phyloP scores from a whole-genome alignment of 345 rosid species.

The Odontarrhena argentea region DNA sequence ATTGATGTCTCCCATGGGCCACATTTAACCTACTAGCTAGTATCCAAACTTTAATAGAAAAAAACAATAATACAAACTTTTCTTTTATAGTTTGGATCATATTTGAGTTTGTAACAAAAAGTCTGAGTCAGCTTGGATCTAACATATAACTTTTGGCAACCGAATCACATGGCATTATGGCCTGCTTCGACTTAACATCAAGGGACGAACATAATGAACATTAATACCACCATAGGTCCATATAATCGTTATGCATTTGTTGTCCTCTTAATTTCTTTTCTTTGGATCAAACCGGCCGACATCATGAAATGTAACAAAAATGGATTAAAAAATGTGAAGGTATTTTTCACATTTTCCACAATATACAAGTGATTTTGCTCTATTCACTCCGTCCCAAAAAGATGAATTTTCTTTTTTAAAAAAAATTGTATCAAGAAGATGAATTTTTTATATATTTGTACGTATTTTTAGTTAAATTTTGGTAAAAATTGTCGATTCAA shows the following conservation, averaged over 20 bases:
- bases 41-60: slow-evolving; percentile 11
- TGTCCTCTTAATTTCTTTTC: slow-evolving; percentile 2
- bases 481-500: too few species aligned
- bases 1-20: slow-evolving; percentile 37
- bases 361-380: too few species aligned
- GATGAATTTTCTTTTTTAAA: too few species aligned
- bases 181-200: slow-evolving; percentile 12
- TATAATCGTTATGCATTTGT: slow-evolving; percentile 3
- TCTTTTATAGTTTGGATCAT: slow-evolving; percentile 7
- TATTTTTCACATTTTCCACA: too few species aligned
- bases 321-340: too few species aligned
- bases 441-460: too few species aligned
- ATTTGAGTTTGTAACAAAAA: slow-evolving; percentile 13
- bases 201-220: slow-evolving; percentile 1
- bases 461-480: too few species aligned
- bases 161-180: slow-evolving; percentile 23
- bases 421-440: too few species aligned
- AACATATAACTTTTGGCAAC: slow-evolving; percentile 15
- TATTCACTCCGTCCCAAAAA: too few species aligned
- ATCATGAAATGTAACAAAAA: too few species aligned
- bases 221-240: slow-evolving; percentile 21
- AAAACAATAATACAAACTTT: background rate
- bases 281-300: slow-evolving; percentile 3
- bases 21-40: slow-evolving; percentile 20
- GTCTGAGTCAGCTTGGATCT: slow-evolving; percentile 4